Evolutionary conservation across 805 yeast genomes (phyloP).

Genomic region (Yamadazyma ubonensis): DNA sequence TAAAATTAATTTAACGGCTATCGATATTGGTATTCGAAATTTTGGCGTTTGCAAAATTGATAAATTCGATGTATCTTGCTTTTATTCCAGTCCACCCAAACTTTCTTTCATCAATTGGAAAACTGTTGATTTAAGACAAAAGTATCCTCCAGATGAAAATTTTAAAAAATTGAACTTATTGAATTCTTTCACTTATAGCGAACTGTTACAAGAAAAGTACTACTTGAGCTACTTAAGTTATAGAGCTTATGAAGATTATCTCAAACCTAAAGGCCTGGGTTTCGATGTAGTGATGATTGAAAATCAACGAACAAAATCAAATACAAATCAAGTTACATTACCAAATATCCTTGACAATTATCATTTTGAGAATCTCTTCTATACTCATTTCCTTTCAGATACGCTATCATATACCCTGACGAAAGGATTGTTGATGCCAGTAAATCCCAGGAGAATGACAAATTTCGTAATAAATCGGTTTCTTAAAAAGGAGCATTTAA

Average conservation of each 20-base stretch:
- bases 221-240: conserved; percentile 15
- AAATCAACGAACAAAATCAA: conserved; percentile 40
- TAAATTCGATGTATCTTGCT: conserved; percentile 1
- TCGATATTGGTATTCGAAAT: conserved; percentile 44
- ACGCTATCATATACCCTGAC: neutral
- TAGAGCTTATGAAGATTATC: conserved; percentile 21
- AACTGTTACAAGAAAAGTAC: conserved; percentile 7
- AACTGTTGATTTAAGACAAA: conserved; percentile 15
- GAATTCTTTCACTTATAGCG: conserved; percentile 7
- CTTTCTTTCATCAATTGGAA: conserved; percentile 15
- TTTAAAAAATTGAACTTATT: conserved; percentile 8
- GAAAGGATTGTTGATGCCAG: conserved; percentile 29
- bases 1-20: conserved; percentile 23
- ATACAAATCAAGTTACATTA: conserved; percentile 30
- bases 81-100: neutral
- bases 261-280: conserved; percentile 14
- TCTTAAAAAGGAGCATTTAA: conserved; percentile 17
- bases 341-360: conserved; percentile 41
- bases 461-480: conserved; percentile 39
- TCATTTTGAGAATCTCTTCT: conserved; percentile 37
- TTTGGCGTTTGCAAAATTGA: conserved; percentile 34
- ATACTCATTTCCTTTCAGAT: conserved; percentile 26
- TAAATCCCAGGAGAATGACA: conserved; percentile 37
- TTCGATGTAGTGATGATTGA: conserved; percentile 32
- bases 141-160: conserved; percentile 7